Conservation (phyloP, 495 filamentous ascomycete genomes). For the Corynascus novoguineensis region DNA sequence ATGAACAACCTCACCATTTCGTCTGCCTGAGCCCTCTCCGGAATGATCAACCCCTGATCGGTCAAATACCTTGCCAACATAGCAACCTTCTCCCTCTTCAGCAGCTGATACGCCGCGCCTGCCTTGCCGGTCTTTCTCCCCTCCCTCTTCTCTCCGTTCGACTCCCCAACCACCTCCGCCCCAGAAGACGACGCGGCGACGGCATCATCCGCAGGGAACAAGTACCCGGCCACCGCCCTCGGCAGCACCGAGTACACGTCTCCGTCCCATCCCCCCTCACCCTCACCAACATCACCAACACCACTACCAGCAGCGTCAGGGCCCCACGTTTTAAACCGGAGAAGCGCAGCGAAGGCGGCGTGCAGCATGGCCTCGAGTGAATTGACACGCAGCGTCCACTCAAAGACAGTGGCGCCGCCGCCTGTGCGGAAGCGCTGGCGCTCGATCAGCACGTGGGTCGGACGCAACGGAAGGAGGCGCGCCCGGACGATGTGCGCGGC, state of each 20-base stretch:
- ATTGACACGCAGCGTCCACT: constrained; percentile 90
- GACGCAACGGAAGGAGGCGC: constrained; percentile 47
- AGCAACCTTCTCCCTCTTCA: constrained; percentile 61
- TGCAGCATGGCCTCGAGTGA: constrained; percentile 87
- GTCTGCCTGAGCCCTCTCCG: constrained; percentile 33
- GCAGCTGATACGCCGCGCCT: constrained; percentile 21
- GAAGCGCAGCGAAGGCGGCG: constrained; percentile 60
- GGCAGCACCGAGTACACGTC: constrained; percentile 35
- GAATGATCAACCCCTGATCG: constrained; percentile 27
- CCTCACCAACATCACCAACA: not conserved
- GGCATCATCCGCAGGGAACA: constrained; percentile 12
- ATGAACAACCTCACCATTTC: constrained; percentile 44
- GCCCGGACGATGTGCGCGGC: constrained; percentile 57
- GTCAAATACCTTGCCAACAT: constrained; percentile 54
- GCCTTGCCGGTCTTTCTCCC: constrained; percentile 8
- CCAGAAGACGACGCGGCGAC: no score
- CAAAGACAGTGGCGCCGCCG: constrained; percentile 58
- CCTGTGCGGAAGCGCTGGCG: constrained; percentile 77
- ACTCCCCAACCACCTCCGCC: not conserved
- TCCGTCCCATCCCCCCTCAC: constrained; percentile 35
- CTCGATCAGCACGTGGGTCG: constrained; percentile 79
- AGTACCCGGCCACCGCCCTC: constrained; percentile 38
- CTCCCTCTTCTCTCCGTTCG: constrained; percentile 17
- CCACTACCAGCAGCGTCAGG: not conserved
- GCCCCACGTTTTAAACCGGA: not conserved